Evolutionary conservation across 192 early-diverging fungal species (phyloP).

Genomic region (Umbelopsis ramanniana): DNA sequence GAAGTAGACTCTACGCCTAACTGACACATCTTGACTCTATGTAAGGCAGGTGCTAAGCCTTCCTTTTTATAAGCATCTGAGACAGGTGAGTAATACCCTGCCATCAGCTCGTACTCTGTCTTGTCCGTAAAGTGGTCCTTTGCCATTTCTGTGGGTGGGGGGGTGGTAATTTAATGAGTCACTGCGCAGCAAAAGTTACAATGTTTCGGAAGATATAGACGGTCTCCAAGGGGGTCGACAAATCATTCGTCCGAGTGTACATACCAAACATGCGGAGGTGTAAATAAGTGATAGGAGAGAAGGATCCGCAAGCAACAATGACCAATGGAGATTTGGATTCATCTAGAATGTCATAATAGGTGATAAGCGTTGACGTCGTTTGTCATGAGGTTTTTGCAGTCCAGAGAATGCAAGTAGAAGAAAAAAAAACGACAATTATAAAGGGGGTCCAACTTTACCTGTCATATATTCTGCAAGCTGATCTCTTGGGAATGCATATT

Average conservation of each 20-base stretch:
- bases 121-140: conserved; percentile 82
- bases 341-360: conserved; percentile 39
- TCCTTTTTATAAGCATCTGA: conserved; percentile 93
- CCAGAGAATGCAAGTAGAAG: not conserved
- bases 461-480: conserved; percentile 27
- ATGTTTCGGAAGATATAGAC: conserved; percentile 20
- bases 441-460: conserved; percentile 20
- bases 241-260: not conserved
- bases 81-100: conserved; percentile 97
- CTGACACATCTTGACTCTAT: conserved; percentile 94
- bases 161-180: not conserved
- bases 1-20: conserved; percentile 81
- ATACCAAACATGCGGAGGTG: conserved; percentile 99
- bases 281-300: conserved; percentile 95
- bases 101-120: conserved; percentile 82
- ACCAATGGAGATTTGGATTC: conserved; percentile 82
- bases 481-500: conserved; percentile 36
- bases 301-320: conserved; percentile 95
- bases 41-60: conserved; percentile 83
- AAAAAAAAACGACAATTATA: not conserved
- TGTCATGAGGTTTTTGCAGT: not conserved
- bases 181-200: not conserved
- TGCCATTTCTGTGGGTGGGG: conserved; percentile 78
- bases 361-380: not conserved
- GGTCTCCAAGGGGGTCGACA: not conserved